Base-by-base conservation (phyloP, 768 basidiomycete genomes). In the Hygrocybe coccinea region DNA sequence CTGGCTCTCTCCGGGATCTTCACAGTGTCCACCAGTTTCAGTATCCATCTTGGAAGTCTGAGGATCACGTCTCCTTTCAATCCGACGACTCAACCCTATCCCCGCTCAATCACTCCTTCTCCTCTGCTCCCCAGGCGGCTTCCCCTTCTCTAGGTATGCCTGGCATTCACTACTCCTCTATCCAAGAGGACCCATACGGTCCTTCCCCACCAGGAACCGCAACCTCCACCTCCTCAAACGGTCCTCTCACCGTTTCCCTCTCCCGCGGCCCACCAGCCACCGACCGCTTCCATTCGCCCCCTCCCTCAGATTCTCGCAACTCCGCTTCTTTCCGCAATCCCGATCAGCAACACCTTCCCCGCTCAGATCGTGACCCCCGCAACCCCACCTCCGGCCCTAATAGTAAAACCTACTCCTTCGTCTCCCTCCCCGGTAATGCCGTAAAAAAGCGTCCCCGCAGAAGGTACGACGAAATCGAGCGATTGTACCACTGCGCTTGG, bases 401-500 rank as follows among this genome's bases (percentile, higher is more conserved):
- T 64, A 76, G 74, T 62, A 91, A 87, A 70, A 89, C 86, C 21
- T 91, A 91, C 66, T 85, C 88, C 1, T 91, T 91, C 60, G 87
- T 91, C 39, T 79, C 88, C 11, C 73, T 91, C 9, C 87, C 89
- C 9, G 89, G 89, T 19, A 90, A 90, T 63, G 76, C 85, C 14
- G 81, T 91, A 56, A 87, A 84, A 69, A 91, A 91, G 71, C 83
- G 89, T 46, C 89, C 89, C n/a, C 79, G 89, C 10, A 77, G 89
- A 61, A 79, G 89, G 43, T 91, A 90, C 70, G 95, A 97, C 69
- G 95, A 97, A 79, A 97, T 97, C 61, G 94, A 97, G 72, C 84
- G 95, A 24, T 72, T 95, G 51, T 97, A 97, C 67, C 81, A 82
- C 54, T 97, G 95, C 76, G 86, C 86, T 49, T 91, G 84, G 81